These are phyloP conservation scores for Pelargonium cotyledonis DNA, from an alignment of 441 rosid genomes.

Conservation along the genomic window DNA sequence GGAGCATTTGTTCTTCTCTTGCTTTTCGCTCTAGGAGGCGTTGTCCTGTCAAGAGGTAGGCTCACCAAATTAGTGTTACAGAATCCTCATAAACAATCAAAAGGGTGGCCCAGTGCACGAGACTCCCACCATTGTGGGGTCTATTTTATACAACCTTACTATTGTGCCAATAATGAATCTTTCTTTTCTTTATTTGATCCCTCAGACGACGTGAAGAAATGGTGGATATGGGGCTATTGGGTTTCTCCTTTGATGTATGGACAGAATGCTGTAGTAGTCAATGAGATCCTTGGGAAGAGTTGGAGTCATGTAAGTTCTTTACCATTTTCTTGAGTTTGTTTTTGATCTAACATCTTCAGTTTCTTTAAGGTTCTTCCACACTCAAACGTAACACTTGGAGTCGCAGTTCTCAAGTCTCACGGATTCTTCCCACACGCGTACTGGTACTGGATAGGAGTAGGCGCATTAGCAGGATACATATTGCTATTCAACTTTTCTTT, in stretches of 20 bases:
- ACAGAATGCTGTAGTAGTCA: conserved; percentile 16
- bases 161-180: not conserved
- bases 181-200: not conserved
- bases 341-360: no score
- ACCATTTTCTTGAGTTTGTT: not conserved
- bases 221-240: conserved; percentile 30
- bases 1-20: conserved; percentile 50
- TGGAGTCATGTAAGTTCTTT: not conserved
- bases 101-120: no score
- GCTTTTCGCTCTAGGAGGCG: conserved; percentile 56
- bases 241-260: conserved; percentile 23
- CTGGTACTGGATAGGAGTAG: not conserved
- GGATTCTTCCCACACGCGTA: not conserved
- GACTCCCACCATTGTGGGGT: no score
- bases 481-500: not conserved
- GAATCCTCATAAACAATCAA: not conserved
- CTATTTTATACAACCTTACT: no score
- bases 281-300: not conserved
- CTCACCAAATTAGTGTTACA: not conserved
- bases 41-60: conserved; percentile 17
- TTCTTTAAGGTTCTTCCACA: not conserved
- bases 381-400: not conserved
- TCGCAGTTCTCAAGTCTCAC: not conserved
- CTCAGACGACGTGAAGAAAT: conserved; percentile 13
- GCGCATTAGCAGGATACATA: not conserved